A percentile compares a stretch with the other conserved stretches of the same genome.
phyloP scores from a whole-genome alignment of 1,284 basidiomycete species.

The Ganoderma multipileum region DNA sequence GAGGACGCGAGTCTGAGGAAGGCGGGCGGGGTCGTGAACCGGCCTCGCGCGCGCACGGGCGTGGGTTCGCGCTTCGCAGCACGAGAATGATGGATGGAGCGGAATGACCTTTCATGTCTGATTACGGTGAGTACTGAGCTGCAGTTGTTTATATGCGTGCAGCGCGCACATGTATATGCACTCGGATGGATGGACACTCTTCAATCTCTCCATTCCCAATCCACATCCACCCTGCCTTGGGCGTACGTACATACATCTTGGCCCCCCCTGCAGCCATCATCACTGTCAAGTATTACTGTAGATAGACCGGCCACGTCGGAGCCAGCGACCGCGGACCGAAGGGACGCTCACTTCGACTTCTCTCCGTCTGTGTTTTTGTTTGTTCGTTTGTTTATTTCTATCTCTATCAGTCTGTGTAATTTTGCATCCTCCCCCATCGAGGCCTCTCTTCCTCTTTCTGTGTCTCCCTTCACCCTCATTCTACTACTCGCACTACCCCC shows the following conservation, averaged over 20 bases:
- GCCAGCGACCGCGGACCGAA: conserved; percentile 22
- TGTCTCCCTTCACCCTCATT: conserved; percentile 15
- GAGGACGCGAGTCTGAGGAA: conserved; percentile 35
- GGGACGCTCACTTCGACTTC: conserved; percentile 13
- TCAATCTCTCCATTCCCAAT: not conserved
- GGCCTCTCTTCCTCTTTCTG: not conserved
- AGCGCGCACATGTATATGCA: not conserved
- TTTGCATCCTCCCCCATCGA: not conserved
- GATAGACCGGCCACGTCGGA: conserved; percentile 25
- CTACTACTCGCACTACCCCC: conserved; percentile 10
- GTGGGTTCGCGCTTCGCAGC: conserved; percentile 62
- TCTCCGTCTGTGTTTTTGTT: not conserved
- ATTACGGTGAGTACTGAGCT: not conserved
- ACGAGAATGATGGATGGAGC: conserved; percentile 39
- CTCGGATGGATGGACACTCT: not conserved
- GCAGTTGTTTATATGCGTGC: conserved; percentile 11
- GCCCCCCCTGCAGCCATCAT: not conserved
- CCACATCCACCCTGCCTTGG: conserved; percentile 8
- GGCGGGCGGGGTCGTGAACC: conserved; percentile 57
- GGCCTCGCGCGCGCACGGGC: conserved; percentile 74
- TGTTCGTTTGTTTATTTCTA: conserved; percentile 15
- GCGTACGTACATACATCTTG: conserved; percentile 12
- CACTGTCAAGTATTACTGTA: conserved; percentile 13
- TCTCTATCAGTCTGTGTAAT: conserved; percentile 24
- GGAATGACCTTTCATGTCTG: conserved; percentile 7